phyloP scores from a whole-genome alignment of 495 filamentous ascomycete genomes.

The Rostrohypoxylon terebratum region DNA sequence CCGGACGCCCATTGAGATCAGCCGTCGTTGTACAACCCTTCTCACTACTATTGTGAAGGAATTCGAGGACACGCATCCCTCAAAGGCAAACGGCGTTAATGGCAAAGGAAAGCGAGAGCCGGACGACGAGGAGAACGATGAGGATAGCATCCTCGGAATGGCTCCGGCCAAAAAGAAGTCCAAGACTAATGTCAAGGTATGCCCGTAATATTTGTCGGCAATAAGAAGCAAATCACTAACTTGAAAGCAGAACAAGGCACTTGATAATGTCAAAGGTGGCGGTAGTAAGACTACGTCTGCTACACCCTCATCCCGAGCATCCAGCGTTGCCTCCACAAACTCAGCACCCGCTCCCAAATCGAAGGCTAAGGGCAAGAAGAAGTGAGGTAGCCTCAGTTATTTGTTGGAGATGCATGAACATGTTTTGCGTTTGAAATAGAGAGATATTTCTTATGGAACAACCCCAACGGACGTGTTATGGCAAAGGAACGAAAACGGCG shows the following conservation, averaged over 20 bases:
- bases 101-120: constrained; percentile 80
- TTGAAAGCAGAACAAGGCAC: constrained; percentile 67
- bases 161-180: constrained; percentile 92
- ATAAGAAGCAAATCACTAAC: constrained; percentile 36
- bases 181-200: constrained; percentile 77
- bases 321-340: constrained; percentile 62
- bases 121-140: constrained; percentile 84
- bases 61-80: constrained; percentile 74
- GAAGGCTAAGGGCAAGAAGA: constrained; percentile 69
- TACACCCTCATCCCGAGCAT: constrained; percentile 65
- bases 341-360: constrained; percentile 58
- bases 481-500: constrained; percentile 27
- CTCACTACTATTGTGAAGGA: constrained; percentile 94
- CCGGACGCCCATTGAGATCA: constrained; percentile 91
- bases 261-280: constrained; percentile 69
- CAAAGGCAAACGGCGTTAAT: constrained; percentile 70
- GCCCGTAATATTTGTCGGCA: constrained; percentile 16
- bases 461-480: constrained; percentile 1
- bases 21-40: constrained; percentile 90
- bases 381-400: constrained; percentile 44
- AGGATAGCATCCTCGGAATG: constrained; percentile 76
- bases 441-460: neutral
- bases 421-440: neutral
- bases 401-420: neutral
- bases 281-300: constrained; percentile 68